These are phyloP conservation scores for Rubroshorea leprosula DNA, from an alignment of 345 rosid genomes.

Conservation along the genomic window DNA sequence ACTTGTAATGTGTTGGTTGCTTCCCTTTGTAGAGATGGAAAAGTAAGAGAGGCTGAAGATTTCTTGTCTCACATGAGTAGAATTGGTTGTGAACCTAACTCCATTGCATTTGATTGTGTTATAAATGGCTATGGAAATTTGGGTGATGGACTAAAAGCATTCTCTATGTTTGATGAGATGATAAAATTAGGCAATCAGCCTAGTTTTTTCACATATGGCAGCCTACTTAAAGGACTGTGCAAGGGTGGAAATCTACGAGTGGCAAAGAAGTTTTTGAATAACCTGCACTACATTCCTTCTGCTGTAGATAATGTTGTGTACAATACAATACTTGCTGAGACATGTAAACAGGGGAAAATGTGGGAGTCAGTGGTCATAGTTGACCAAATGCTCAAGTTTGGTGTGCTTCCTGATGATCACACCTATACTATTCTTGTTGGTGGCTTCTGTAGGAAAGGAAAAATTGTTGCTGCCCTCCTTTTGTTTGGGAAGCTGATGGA, in stretches of 20 bases:
- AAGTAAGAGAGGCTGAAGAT: slow-evolving; percentile 53
- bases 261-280: slow-evolving; percentile 55
- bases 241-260: slow-evolving; percentile 53
- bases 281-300: slow-evolving; percentile 46
- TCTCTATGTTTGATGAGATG: slow-evolving; percentile 77
- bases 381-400: slow-evolving; percentile 55
- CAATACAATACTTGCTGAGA: slow-evolving; percentile 61
- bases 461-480: slow-evolving; percentile 61
- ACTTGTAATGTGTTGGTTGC: slow-evolving; percentile 48
- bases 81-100: slow-evolving; percentile 38
- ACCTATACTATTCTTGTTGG: slow-evolving; percentile 58
- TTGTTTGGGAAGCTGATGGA: slow-evolving; percentile 43
- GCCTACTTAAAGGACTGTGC: slow-evolving; percentile 84
- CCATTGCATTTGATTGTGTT: slow-evolving; percentile 58
- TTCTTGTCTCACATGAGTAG: slow-evolving; percentile 53
- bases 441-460: slow-evolving; percentile 68
- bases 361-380: slow-evolving; percentile 55
- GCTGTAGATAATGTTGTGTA: slow-evolving; percentile 59
- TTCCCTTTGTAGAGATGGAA: slow-evolving; percentile 67
- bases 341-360: slow-evolving; percentile 53
- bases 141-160: slow-evolving; percentile 56
- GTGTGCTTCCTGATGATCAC: slow-evolving; percentile 56
- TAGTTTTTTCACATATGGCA: slow-evolving; percentile 57
- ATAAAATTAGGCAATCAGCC: slow-evolving; percentile 57
- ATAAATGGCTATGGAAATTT: slow-evolving; percentile 55